Percentiles rank a stretch among this genome's conserved stretches.
Evolutionary conservation across 192 early-diverging fungal genomes (phyloP).

Genomic region (Coemansia sp.): DNA sequence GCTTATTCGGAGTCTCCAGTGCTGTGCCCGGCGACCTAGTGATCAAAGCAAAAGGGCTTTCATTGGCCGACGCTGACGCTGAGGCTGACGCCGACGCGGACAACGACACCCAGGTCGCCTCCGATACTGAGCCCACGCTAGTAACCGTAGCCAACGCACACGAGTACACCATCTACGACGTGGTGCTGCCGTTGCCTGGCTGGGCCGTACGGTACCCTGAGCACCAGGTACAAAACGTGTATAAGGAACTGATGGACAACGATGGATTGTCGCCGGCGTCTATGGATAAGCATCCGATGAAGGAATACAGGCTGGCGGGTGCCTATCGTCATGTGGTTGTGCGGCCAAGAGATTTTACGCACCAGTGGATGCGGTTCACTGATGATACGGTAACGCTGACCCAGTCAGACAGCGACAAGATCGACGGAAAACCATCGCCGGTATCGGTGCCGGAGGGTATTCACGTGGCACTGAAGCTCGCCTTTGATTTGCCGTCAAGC

Average conservation of each 20-base stretch:
- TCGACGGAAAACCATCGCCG: slow-evolving; percentile 55
- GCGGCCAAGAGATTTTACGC: slow-evolving; percentile 60
- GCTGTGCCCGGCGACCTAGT: slow-evolving; percentile 89
- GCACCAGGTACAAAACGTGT: slow-evolving; percentile 67
- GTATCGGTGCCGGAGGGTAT: slow-evolving; percentile 60
- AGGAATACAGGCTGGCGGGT: slow-evolving; percentile 66
- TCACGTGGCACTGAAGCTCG: slow-evolving; percentile 69
- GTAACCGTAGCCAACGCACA: slow-evolving; percentile 67
- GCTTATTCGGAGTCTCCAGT: slow-evolving; percentile 60
- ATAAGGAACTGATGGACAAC: slow-evolving; percentile 68
- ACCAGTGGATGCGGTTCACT: slow-evolving; percentile 66
- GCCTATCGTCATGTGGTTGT: slow-evolving; percentile 66
- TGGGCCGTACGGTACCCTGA: slow-evolving; percentile 74
- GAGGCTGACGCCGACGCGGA: slow-evolving; percentile 30
- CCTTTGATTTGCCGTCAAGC: slow-evolving; percentile 77
- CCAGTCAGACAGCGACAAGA: slow-evolving; percentile 63
- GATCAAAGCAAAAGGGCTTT: slow-evolving; percentile 23
- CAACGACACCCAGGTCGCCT: slow-evolving; percentile 12
- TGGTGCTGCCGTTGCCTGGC: slow-evolving; percentile 92
- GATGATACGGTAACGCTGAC: slow-evolving; percentile 61
- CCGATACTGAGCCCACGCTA: slow-evolving; percentile 48
- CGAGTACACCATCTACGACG: slow-evolving; percentile 79
- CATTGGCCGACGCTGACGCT: neutral
- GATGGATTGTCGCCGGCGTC: slow-evolving; percentile 68
- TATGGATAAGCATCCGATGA: slow-evolving; percentile 61